phyloP scores from a whole-genome alignment of 2,329 filamentous ascomycete genomes.

The Thermothelomyces thermophilus region DNA sequence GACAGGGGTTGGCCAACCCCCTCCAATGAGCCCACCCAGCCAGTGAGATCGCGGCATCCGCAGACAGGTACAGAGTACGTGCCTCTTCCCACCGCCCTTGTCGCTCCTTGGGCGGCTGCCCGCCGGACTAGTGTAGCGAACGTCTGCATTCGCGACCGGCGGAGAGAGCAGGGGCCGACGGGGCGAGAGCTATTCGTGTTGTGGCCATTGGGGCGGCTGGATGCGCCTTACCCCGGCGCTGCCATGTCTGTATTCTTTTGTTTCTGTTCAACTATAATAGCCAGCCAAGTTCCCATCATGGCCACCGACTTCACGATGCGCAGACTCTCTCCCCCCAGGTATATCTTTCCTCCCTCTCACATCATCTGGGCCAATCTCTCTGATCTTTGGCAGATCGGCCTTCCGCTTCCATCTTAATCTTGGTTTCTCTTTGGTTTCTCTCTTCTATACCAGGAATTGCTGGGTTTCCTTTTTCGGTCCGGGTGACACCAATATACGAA shows the following conservation, averaged over 20 bases:
- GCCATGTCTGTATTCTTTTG: constrained; percentile 10
- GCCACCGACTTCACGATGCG: constrained; percentile 2
- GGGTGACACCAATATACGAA: neutral
- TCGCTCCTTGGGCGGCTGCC: constrained; percentile 20
- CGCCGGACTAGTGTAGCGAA: constrained; percentile 15
- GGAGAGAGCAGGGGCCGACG: neutral
- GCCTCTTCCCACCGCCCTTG: constrained; percentile 18
- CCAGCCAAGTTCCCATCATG: constrained; percentile 9
- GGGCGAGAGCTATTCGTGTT: constrained; percentile 3
- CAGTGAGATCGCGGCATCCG: constrained; percentile 13
- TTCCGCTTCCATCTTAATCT: constrained; percentile 17
- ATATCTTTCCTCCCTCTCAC: constrained; percentile 18
- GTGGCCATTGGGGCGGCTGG: constrained; percentile 5
- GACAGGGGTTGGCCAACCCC: constrained; percentile 19
- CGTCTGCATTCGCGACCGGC: constrained; percentile 10
- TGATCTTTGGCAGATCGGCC: constrained; percentile 13
- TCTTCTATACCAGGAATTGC: constrained; percentile 17
- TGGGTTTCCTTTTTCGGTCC: constrained; percentile 14
- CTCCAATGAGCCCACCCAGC: constrained; percentile 17
- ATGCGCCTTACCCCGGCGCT: constrained; percentile 1
- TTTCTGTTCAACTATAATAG: too few species aligned
- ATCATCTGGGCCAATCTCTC: constrained; percentile 14
- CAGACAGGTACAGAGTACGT: too few species aligned
- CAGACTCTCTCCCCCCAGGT: constrained; percentile 2
- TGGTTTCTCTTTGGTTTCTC: constrained; percentile 9